Percentiles rank a stretch among this genome's conserved stretches.
These are phyloP conservation scores for Boletales sp. DNA, from an alignment of 768 basidiomycete genomes.

Conservation along the genomic window DNA sequence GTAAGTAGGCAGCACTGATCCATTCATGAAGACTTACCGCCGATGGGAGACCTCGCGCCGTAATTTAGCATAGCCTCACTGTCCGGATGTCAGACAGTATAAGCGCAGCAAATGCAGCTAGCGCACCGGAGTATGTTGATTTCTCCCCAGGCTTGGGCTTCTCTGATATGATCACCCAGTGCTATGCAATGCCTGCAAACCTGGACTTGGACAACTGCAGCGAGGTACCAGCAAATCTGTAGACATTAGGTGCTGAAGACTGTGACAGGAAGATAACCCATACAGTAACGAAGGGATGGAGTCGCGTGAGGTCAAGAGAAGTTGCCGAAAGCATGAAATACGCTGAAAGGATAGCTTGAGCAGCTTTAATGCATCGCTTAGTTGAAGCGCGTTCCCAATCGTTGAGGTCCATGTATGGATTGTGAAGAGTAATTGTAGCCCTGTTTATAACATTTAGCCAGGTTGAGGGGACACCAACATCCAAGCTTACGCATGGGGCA, in stretches of 20 bases:
- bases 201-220: conserved; percentile 82
- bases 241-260: conserved; percentile 13
- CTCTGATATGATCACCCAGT: conserved; percentile 66
- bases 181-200: conserved; percentile 85
- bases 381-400: conserved; percentile 66
- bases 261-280: conserved; percentile 25
- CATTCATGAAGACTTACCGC: conserved; percentile 49
- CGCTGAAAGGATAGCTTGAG: conserved; percentile 67
- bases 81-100: conserved; percentile 8
- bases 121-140: conserved; percentile 76
- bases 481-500: conserved; percentile 74
- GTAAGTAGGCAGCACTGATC: conserved; percentile 1
- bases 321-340: conserved; percentile 80
- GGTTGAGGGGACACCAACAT: conserved; percentile 2
- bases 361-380: conserved; percentile 66
- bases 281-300: conserved; percentile 83
- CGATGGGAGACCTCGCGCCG: conserved; percentile 75
- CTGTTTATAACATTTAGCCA: conserved; percentile 35
- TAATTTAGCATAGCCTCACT: conserved; percentile 85
- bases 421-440: conserved; percentile 85
- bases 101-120: neutral
- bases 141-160: conserved; percentile 82
- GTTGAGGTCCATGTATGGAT: conserved; percentile 74
- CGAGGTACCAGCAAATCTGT: conserved; percentile 89
- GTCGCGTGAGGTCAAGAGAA: conserved; percentile 71